These are phyloP conservation scores for Novymonas esmeraldas DNA, from an alignment of 208 protist genomes.

Conservation along the genomic window DNA sequence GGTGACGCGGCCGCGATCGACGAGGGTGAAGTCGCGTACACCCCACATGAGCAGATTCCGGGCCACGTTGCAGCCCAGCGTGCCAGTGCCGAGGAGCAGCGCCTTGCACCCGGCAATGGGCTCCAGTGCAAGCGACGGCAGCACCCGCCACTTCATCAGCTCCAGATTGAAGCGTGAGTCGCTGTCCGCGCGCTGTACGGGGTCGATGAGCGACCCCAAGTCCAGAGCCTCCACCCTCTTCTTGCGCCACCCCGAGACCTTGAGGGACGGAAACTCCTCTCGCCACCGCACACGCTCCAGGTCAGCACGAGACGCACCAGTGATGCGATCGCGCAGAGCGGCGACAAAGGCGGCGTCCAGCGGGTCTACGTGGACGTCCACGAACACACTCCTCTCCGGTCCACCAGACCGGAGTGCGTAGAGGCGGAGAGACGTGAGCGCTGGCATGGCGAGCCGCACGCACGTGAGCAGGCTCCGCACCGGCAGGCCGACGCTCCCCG, in stretches of 20 bases:
- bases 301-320: not conserved
- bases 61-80: conserved; percentile 98
- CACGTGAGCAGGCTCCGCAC: conserved; percentile 65
- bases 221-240: conserved; percentile 50
- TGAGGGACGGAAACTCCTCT: conserved; percentile 27
- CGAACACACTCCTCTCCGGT: conserved; percentile 34
- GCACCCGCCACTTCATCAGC: conserved; percentile 98
- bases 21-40: conserved; percentile 95
- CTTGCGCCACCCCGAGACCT: conserved; percentile 46
- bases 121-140: conserved; percentile 94
- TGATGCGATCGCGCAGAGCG: conserved; percentile 5
- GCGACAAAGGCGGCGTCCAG: conserved; percentile 19
- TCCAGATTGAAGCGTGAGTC: conserved; percentile 93
- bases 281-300: conserved; percentile 15
- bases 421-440: conserved; percentile 37
- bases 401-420: conserved; percentile 53
- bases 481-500: conserved; percentile 38
- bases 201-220: conserved; percentile 89
- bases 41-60: conserved; percentile 97
- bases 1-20: conserved; percentile 96
- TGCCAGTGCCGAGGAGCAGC: conserved; percentile 97
- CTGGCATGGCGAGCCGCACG: conserved; percentile 50
- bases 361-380: conserved; percentile 44
- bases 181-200: conserved; percentile 67
- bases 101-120: conserved; percentile 80